phyloP scores from a whole-genome alignment of 208 protist species.

The Crithidia acanthocephali region DNA sequence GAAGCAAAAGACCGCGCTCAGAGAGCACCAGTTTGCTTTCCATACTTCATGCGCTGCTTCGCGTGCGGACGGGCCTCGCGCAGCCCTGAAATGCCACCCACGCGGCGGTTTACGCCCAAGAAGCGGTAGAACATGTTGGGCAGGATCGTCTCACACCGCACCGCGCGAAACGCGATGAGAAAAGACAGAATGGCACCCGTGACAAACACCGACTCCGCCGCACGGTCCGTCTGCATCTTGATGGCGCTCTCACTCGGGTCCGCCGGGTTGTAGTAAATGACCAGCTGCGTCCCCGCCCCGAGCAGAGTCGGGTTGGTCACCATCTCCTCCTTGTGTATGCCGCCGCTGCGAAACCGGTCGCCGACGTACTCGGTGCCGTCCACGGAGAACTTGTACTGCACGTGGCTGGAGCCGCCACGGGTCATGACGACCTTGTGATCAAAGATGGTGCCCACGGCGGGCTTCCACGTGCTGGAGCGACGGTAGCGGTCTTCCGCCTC shows the following conservation, averaged over 20 bases:
- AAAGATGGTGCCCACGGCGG: conserved; percentile 84
- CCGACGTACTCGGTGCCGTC: conserved; percentile 77
- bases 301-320: conserved; percentile 80
- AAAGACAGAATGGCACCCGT: conserved; percentile 66
- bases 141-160: conserved; percentile 93
- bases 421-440: conserved; percentile 91
- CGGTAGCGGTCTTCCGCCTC: conserved; percentile 87
- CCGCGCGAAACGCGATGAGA: conserved; percentile 79
- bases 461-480: conserved; percentile 84
- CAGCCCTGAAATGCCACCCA: conserved; percentile 76
- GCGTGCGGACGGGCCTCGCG: conserved; percentile 68
- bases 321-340: conserved; percentile 87
- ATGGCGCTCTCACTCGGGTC: conserved; percentile 85
- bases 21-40: conserved; percentile 66
- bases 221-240: conserved; percentile 83
- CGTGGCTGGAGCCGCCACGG: conserved; percentile 77
- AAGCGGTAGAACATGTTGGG: conserved; percentile 94
- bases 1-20: conserved; percentile 22
- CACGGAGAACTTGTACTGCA: conserved; percentile 85
- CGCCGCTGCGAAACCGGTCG: conserved; percentile 85
- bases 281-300: conserved; percentile 84
- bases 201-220: conserved; percentile 74
- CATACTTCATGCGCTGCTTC: conserved; percentile 86
- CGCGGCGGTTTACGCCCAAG: conserved; percentile 72
- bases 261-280: conserved; percentile 90